Conservation (phyloP, 106 monocot genomes). For the Platanthera zijinensis region DNA sequence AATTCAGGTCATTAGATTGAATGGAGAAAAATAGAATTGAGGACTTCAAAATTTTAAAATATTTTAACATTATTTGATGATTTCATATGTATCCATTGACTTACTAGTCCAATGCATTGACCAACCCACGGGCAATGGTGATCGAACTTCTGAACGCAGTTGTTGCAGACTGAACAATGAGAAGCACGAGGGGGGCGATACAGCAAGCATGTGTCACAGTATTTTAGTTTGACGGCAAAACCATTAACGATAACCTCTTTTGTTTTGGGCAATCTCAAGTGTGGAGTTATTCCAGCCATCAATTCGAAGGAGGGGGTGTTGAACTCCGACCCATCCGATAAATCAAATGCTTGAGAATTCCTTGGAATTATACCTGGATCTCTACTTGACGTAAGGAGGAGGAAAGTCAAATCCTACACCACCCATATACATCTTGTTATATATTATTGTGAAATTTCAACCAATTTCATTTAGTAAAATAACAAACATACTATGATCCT, state of each 20-base stretch:
- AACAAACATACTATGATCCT: neutral
- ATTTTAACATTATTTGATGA: neutral
- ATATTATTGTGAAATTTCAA: neutral
- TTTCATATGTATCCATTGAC: constrained; percentile 5
- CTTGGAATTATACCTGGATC: constrained; percentile 81
- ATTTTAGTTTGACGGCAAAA: constrained; percentile 54
- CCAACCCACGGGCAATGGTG: constrained; percentile 78
- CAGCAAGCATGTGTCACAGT: constrained; percentile 68
- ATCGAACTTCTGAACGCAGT: constrained; percentile 65
- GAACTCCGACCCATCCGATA: constrained; percentile 16
- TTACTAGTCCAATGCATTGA: constrained; percentile 72
- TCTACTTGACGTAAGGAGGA: constrained; percentile 53
- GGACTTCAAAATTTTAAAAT: neutral
- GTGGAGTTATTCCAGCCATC: constrained; percentile 30
- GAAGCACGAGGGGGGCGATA: constrained; percentile 69
- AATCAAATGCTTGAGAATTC: constrained; percentile 26
- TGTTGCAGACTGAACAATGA: constrained; percentile 65
- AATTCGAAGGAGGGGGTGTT: constrained; percentile 47
- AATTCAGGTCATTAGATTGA: neutral
- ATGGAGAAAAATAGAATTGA: neutral
- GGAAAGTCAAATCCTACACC: constrained; percentile 51
- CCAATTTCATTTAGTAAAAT: neutral
- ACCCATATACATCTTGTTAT: neutral
- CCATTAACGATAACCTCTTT: constrained; percentile 51
- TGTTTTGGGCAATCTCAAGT: constrained; percentile 26